phyloP scores from a whole-genome alignment of 2,329 filamentous ascomycete genomes.

The Colletotrichum camelliae region DNA sequence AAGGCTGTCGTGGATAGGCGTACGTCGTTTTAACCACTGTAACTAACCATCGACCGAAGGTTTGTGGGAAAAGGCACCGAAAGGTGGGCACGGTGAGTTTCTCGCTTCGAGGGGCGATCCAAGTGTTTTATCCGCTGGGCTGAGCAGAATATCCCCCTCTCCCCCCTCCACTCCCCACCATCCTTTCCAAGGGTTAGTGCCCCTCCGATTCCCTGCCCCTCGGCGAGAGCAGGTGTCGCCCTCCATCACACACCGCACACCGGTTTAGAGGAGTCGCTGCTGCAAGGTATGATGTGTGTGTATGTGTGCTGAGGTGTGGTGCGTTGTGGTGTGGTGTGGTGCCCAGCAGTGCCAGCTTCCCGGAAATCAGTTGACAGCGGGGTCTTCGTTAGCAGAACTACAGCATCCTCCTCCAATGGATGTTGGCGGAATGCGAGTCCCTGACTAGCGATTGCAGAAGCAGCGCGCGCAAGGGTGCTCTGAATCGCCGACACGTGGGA shows the following conservation, averaged over 20 bases:
- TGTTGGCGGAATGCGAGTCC: neutral
- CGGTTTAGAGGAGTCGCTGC: neutral
- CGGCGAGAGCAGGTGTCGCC: neutral
- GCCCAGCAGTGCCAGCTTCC: neutral
- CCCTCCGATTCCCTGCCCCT: neutral
- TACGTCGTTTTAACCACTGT: neutral
- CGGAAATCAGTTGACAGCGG: neutral
- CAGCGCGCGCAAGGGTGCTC: neutral
- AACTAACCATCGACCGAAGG: neutral
- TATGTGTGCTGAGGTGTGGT: neutral
- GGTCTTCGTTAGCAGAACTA: neutral
- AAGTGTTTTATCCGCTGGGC: neutral
- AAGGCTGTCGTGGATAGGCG: neutral
- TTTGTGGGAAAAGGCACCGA: neutral
- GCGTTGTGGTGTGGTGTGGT: neutral
- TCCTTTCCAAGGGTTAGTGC: neutral
- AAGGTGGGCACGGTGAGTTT: neutral
- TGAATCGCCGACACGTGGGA: neutral
- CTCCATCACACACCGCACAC: neutral
- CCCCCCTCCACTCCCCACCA: neutral
- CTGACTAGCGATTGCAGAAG: neutral
- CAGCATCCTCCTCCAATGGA: neutral
- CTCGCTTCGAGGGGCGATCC: neutral
- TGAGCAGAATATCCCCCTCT: neutral
- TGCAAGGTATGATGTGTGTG: neutral